phyloP scores from a whole-genome alignment of 2,329 filamentous ascomycete genomes.

The Hypomyces rosellus region DNA sequence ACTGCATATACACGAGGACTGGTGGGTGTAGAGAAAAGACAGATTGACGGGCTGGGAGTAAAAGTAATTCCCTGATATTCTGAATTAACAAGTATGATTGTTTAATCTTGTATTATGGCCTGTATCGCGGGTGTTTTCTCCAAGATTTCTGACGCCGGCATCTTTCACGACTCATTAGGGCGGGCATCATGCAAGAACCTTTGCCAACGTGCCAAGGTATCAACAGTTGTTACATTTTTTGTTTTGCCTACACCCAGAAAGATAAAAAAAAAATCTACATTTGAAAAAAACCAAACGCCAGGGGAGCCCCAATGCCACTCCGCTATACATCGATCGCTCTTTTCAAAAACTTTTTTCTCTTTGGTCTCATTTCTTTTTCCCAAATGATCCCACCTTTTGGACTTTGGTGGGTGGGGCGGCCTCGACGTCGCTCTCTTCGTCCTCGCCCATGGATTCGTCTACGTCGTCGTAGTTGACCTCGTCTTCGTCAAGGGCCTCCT shows the following conservation, averaged over 20 bases:
- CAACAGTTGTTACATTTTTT: not conserved
- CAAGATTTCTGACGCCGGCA: no score
- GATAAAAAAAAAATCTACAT: not conserved
- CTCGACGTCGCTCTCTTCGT: constrained; percentile 47
- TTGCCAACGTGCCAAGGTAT: not conserved
- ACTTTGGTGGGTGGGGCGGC: constrained; percentile 42
- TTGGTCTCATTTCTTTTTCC: constrained; percentile 28
- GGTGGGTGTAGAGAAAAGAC: no score
- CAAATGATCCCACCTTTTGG: constrained; percentile 32
- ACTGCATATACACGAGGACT: no score
- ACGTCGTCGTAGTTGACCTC: constrained; percentile 55
- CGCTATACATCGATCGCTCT: not conserved
- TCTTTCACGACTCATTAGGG: no score
- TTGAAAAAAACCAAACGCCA: constrained; percentile 11
- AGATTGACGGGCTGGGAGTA: no score
- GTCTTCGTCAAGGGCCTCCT: constrained; percentile 49
- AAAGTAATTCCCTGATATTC: no score
- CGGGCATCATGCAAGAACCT: no score
- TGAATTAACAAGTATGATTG: no score
- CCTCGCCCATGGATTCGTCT: constrained; percentile 48
- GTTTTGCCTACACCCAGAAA: not conserved
- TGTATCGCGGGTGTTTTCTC: no score
- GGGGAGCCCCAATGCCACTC: not conserved
- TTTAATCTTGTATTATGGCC: no score
- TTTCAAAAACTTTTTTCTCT: constrained; percentile 8